These are phyloP conservation scores for Pythium monospermum DNA, from an alignment of 352 stramenopile species.

Conservation along the genomic window DNA sequence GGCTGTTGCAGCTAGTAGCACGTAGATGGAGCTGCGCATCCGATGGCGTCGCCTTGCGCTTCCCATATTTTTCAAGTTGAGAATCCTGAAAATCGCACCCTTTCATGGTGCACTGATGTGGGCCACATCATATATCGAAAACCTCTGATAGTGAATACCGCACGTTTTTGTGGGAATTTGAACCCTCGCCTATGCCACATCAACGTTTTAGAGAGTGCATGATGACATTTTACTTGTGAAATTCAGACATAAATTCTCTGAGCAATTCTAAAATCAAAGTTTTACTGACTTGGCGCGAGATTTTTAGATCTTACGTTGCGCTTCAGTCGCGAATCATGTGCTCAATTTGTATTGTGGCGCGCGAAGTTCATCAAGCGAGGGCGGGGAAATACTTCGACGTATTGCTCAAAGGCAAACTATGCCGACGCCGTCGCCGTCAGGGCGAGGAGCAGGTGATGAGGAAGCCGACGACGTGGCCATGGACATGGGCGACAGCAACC, in stretches of 20 bases:
- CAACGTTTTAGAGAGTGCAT: not conserved
- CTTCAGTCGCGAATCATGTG: not conserved
- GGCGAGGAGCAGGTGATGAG: not conserved
- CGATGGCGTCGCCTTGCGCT: not conserved
- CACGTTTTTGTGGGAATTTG: too few relatives aligned
- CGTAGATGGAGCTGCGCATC: not conserved
- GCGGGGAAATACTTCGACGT: too few relatives aligned
- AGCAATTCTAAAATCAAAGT: not conserved
- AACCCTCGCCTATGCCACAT: conserved; percentile 16
- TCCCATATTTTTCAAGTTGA: not conserved
- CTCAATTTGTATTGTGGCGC: too few relatives aligned
- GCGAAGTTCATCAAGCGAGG: too few relatives aligned
- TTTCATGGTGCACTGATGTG: not conserved
- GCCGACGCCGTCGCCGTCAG: not conserved
- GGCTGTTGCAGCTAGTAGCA: too few relatives aligned
- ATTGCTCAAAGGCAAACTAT: too few relatives aligned
- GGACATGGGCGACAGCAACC: conserved; percentile 8
- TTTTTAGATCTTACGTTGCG: conserved; percentile 1
- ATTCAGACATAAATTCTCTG: not conserved
- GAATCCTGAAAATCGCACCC: too few relatives aligned
- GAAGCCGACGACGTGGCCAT: conserved; percentile 10
- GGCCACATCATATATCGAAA: not conserved
- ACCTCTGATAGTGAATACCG: not conserved
- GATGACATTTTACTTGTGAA: not conserved
- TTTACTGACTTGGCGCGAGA: too few relatives aligned